A percentile compares a stretch with the other conserved stretches of the same genome.
Evolutionary conservation across 257 asterid species (phyloP).

Genomic region (Solanum lignicaule): DNA sequence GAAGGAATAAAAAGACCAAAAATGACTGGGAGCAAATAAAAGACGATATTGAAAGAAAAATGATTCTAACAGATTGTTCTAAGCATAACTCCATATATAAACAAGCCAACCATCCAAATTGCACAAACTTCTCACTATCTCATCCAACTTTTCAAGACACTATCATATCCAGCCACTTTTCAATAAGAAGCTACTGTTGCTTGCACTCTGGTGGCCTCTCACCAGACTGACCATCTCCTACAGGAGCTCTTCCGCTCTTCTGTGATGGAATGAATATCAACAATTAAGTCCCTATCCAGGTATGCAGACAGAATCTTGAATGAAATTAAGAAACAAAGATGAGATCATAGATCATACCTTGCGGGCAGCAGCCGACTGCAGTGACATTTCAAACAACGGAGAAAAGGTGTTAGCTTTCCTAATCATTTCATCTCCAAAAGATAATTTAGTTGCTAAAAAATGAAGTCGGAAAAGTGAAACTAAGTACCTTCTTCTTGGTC

Average conservation of each 20-base stretch:
- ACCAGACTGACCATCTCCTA: constrained; percentile 50
- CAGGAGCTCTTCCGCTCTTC: constrained; percentile 51
- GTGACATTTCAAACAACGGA: not conserved
- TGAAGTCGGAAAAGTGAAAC: not conserved
- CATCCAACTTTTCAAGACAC: not conserved
- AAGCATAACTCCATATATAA: not conserved
- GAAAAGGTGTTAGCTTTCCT: not conserved
- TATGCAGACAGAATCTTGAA: no score
- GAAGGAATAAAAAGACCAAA: not conserved
- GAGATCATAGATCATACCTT: not conserved
- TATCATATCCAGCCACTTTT: not conserved
- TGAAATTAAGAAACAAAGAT: not conserved
- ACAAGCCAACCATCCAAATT: not conserved
- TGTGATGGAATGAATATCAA: constrained; percentile 2
- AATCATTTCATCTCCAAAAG: not conserved
- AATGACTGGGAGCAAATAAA: not conserved
- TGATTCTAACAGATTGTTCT: not conserved
- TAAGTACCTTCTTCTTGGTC: constrained; percentile 48
- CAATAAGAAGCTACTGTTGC: constrained; percentile 42
- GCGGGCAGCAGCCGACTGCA: constrained; percentile 7
- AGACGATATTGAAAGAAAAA: not conserved
- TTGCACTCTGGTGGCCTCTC: constrained; percentile 90
- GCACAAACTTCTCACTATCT: not conserved
- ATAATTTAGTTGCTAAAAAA: not conserved
- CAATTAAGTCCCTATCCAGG: not conserved